These are phyloP conservation scores for Tuber borchii DNA, from an alignment of 495 filamentous ascomycete genomes.

Conservation along the genomic window DNA sequence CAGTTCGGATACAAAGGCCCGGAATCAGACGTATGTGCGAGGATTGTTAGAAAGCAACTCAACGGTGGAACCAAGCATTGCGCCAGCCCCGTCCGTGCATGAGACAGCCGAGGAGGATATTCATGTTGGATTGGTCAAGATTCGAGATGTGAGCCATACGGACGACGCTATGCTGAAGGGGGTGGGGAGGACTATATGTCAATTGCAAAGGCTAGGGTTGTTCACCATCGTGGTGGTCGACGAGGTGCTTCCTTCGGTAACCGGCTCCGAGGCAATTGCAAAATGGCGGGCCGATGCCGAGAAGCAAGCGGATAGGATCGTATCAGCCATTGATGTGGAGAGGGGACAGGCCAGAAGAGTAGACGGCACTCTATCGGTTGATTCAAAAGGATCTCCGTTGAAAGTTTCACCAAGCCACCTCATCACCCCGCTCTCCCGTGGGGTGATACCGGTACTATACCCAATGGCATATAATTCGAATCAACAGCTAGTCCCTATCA, in stretches of 20 bases:
- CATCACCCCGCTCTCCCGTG: slow-evolving; percentile 61
- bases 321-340: slow-evolving; percentile 62
- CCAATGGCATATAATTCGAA: slow-evolving; percentile 61
- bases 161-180: slow-evolving; percentile 63
- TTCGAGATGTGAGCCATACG: slow-evolving; percentile 63
- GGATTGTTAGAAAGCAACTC: slow-evolving; percentile 31
- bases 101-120: slow-evolving; percentile 48
- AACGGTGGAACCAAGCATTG: neutral
- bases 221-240: slow-evolving; percentile 76
- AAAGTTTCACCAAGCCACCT: slow-evolving; percentile 57
- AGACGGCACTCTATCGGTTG: slow-evolving; percentile 51
- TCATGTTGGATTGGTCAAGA: slow-evolving; percentile 81
- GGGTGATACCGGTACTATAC: slow-evolving; percentile 71
- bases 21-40: slow-evolving; percentile 23
- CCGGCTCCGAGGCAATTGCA: slow-evolving; percentile 13
- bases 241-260: slow-evolving; percentile 23
- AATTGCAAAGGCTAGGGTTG: slow-evolving; percentile 74
- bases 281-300: slow-evolving; percentile 48
- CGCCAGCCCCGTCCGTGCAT: slow-evolving; percentile 16
- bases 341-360: slow-evolving; percentile 61
- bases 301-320: slow-evolving; percentile 67
- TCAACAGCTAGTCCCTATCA: slow-evolving; percentile 51
- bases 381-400: neutral
- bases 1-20: slow-evolving; percentile 20
- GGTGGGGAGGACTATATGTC: slow-evolving; percentile 73